Evolutionary conservation across 257 asterid genomes (phyloP), one percentile per base, ranked within the genome.

Genomic region (Voacanga thouarsii): DNA sequence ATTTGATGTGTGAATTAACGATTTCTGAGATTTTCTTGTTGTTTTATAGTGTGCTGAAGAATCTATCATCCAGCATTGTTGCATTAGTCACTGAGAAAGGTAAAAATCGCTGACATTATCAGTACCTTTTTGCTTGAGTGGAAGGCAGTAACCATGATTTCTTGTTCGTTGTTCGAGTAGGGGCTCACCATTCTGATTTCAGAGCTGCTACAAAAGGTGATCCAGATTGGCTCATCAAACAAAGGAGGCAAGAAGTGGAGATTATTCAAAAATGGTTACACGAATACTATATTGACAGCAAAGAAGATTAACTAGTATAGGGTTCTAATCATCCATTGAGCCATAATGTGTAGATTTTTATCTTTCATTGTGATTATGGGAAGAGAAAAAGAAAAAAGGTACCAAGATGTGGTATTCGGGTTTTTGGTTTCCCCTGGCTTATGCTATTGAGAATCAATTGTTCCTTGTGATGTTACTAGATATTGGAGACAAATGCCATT

Each of bases 181-280:
- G 97, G 49, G 97, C 97, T 61, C 97, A 90, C 84, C 97, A 92
- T 82, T 86, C 89, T 47, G 96, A 92, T 83, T 80, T 92, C 80
- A 87, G 97, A 12, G 63, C 82, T 1, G 89, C 92, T 37, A 86
- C 91, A 11, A 78, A 49, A 59, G 72, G 44, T 43, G 97, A 92
- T 78, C 97, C 94, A 0, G 84, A 84, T 1, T 92, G 97, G 96
- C 86, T 92, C 6, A 80, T 86, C 49, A 53, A 85, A 39, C 96
- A 85, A 72, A 92, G 92, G 78, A 80, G 80, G 74, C 89, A 86
- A 82, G 94, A 90, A 84, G 82, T 90, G 53, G 84, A 81, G 76
- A 92, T 92, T 26, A 83, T 92, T 33, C 78, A 74, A 3, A 85
- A 84, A 60, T 92, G 96, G 96, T 82, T 90, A 75, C 74, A 83